These are phyloP conservation scores for Colletotrichum viniferum DNA, from an alignment of 2,329 filamentous ascomycete genomes.

Conservation along the genomic window DNA sequence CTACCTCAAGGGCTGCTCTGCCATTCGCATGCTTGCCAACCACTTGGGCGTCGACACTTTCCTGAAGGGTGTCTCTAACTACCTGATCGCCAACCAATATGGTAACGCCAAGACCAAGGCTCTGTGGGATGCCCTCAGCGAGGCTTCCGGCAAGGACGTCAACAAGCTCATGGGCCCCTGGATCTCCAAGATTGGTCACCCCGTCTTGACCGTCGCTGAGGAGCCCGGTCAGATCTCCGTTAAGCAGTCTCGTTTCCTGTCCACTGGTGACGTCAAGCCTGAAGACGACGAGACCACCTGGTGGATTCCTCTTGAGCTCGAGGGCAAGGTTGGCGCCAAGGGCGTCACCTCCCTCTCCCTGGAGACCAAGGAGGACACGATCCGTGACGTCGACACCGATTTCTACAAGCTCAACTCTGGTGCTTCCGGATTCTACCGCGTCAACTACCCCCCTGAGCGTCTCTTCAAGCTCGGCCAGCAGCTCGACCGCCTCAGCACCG, in stretches of 20 bases:
- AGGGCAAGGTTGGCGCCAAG: constrained; percentile 71
- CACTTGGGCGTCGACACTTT: constrained; percentile 89
- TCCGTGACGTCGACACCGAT: constrained; percentile 73
- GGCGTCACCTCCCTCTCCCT: constrained; percentile 71
- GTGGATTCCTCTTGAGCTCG: constrained; percentile 92
- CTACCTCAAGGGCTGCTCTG: constrained; percentile 94
- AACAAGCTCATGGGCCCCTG: constrained; percentile 88
- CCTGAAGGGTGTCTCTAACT: constrained; percentile 86
- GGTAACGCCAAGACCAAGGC: constrained; percentile 90
- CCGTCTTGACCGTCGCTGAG: constrained; percentile 85
- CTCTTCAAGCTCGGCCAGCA: constrained; percentile 80
- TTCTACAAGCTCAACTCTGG: constrained; percentile 96
- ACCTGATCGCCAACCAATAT: constrained; percentile 87
- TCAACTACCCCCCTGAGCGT: constrained; percentile 87
- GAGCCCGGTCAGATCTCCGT: constrained; percentile 81
- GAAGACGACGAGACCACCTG: constrained; percentile 91
- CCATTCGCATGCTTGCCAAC: constrained; percentile 93
- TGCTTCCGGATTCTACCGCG: constrained; percentile 87
- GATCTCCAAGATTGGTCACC: constrained; percentile 96
- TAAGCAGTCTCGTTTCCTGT: constrained; percentile 87
- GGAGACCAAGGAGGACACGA: constrained; percentile 75
- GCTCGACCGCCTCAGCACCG: constrained; percentile 75
- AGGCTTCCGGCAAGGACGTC: constrained; percentile 88
- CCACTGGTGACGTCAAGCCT: constrained; percentile 86
- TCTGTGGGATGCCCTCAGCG: constrained; percentile 85